These are phyloP conservation scores for Chenopodium formosanum DNA, from an alignment of 148 eudicot genomes.

Conservation along the genomic window DNA sequence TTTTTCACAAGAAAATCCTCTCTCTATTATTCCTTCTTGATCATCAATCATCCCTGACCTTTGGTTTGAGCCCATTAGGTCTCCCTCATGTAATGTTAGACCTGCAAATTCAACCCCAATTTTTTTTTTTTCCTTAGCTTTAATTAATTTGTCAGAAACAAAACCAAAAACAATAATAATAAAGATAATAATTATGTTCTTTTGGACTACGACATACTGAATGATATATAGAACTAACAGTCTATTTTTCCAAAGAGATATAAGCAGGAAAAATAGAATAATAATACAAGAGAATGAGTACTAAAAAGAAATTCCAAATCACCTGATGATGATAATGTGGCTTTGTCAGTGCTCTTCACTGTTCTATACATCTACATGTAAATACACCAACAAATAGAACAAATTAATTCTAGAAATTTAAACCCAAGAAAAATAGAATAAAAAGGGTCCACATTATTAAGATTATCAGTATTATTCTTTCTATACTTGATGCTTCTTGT, in stretches of 20 bases:
- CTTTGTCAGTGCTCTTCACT: constrained; percentile 88
- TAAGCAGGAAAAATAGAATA: constrained; percentile 12
- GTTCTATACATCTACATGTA: constrained; percentile 96
- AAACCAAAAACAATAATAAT: background rate
- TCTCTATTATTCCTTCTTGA: constrained; percentile 21
- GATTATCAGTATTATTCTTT: constrained; percentile 19
- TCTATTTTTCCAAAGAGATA: background rate
- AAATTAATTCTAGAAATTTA: background rate
- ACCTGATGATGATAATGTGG: constrained; percentile 43
- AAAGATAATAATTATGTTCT: background rate
- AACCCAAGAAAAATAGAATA: background rate
- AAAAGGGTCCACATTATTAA: constrained; percentile 24
- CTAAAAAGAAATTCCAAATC: constrained; percentile 25
- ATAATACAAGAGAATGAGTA: constrained; percentile 25
- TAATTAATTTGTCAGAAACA: background rate
- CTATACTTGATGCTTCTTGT: constrained; percentile 8
- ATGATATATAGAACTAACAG: background rate
- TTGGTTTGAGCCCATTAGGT: constrained; percentile 12
- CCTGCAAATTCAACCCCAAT: constrained; percentile 1
- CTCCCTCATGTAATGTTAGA: constrained; percentile 12
- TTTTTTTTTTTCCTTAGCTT: background rate
- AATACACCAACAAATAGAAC: constrained; percentile 7
- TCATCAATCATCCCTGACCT: constrained; percentile 14
- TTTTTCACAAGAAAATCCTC: constrained; percentile 32
- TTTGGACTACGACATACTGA: too few species aligned